Evolutionary conservation across 2,329 filamentous ascomycete genomes (phyloP).

Genomic region (Pseudogymnoascus sp.): DNA sequence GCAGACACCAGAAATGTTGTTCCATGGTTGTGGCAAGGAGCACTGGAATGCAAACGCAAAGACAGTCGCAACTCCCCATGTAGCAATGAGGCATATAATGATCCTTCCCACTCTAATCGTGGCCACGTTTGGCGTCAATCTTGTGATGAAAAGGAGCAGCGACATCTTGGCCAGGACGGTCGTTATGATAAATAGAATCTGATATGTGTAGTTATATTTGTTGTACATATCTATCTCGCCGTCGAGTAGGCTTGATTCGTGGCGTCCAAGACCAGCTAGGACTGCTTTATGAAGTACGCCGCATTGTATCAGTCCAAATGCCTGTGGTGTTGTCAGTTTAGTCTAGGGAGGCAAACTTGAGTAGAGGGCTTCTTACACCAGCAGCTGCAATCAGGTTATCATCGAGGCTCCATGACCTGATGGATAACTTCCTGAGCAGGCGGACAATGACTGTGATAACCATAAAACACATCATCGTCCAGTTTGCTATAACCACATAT

Average conservation of each 20-base stretch:
- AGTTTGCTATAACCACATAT: slow-evolving; percentile 6
- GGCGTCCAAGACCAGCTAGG: slow-evolving; percentile 27
- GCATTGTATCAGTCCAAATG: slow-evolving; percentile 3
- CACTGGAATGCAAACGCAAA: slow-evolving; percentile 27
- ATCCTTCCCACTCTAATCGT: slow-evolving; percentile 19
- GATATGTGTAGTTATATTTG: slow-evolving; percentile 26
- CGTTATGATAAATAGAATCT: slow-evolving; percentile 26
- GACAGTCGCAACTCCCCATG: slow-evolving; percentile 23
- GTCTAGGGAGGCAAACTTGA: neutral
- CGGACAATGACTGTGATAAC: neutral
- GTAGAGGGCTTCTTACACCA: neutral
- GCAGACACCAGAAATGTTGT: slow-evolving; percentile 16
- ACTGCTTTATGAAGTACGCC: slow-evolving; percentile 14
- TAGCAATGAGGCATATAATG: slow-evolving; percentile 17
- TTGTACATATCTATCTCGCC: neutral
- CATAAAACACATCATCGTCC: slow-evolving; percentile 11
- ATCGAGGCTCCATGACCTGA: slow-evolving; percentile 9
- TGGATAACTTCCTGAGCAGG: neutral
- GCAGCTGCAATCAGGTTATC: neutral
- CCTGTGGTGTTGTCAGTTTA: neutral
- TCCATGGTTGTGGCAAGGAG: slow-evolving; percentile 25
- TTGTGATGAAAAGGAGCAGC: slow-evolving; percentile 23
- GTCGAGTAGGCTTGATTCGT: slow-evolving; percentile 24
- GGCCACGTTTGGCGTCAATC: slow-evolving; percentile 18
- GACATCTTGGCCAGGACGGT: slow-evolving; percentile 27